These are phyloP conservation scores for Intubia oerlemansii DNA, from an alignment of 2,329 filamentous ascomycete species.

Conservation along the genomic window DNA sequence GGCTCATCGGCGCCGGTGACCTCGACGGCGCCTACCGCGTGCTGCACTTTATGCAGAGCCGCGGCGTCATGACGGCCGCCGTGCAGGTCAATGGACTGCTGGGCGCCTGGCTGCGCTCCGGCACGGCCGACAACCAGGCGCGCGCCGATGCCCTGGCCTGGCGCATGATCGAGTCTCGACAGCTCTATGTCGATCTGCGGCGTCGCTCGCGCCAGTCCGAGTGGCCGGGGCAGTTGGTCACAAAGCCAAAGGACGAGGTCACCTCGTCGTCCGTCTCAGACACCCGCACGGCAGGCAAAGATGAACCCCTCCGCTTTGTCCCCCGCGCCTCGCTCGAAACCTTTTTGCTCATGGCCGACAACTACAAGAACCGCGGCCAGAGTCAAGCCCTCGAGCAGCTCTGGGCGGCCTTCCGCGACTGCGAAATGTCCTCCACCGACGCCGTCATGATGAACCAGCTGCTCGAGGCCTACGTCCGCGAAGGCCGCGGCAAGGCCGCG, in stretches of 20 bases:
- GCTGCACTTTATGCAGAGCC: slow-evolving; percentile 52
- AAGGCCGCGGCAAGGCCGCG: slow-evolving; percentile 31
- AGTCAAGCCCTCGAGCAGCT: slow-evolving; percentile 35
- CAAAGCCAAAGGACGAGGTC: too few species aligned
- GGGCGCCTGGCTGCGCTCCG: slow-evolving; percentile 52
- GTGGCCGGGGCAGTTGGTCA: slow-evolving; percentile 10
- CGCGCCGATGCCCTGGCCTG: slow-evolving; percentile 50
- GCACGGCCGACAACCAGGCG: slow-evolving; percentile 27
- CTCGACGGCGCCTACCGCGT: slow-evolving; percentile 51
- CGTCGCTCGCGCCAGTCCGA: slow-evolving; percentile 12
- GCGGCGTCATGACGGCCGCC: slow-evolving; percentile 44
- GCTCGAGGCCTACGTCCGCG: slow-evolving; percentile 42
- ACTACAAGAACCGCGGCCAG: slow-evolving; percentile 43
- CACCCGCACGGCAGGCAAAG: slow-evolving; percentile 5
- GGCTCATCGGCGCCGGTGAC: slow-evolving; percentile 52
- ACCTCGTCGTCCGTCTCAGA: too few species aligned
- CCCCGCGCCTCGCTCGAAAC: slow-evolving; percentile 54
- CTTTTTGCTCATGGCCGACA: slow-evolving; percentile 51
- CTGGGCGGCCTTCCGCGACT: slow-evolving; percentile 37
- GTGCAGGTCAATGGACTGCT: slow-evolving; percentile 69
- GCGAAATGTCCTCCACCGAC: slow-evolving; percentile 42
- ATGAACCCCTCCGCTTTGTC: slow-evolving; percentile 13
- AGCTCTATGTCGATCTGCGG: slow-evolving; percentile 36
- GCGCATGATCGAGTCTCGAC: slow-evolving; percentile 52
- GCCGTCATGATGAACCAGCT: slow-evolving; percentile 65